Base-by-base conservation (phyloP, 2,329 filamentous ascomycete genomes). In the Aspergillus novofumigatus region DNA sequence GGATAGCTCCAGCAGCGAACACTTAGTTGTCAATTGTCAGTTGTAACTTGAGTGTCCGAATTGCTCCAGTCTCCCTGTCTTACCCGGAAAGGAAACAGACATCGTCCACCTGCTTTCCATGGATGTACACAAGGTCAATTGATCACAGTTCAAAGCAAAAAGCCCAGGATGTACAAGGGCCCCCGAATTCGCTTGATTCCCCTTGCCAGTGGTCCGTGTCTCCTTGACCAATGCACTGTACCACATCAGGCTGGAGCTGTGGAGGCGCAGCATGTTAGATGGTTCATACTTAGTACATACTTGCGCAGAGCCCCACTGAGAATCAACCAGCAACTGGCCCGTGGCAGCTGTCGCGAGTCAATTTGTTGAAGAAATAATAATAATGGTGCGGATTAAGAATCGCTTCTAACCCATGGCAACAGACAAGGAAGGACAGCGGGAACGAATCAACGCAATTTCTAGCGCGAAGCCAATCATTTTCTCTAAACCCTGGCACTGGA, bases 201-300 rank as follows among this genome's bases (percentile, higher is more conserved):
- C 11, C 44, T 47, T 47, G 20, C 44, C 44, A 47, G 44, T 47
- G 44, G 44, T 25, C 44, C 44, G 11, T 26, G 44, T 38, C 32
- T 38, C 32, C 14, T 17, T 7, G 32, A 23, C 23, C 44, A 49
- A 52, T 59, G 44, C 38, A 57, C 49, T 50, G 48, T 56, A 59
- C 59, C 56, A 61, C 54, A 52, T 57, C 59, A 59, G 56, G 49
- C 50, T 35, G 50, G 49, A 49, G 32, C 53, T 32, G 59, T 61
- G 59, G 59, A 61, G 59, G 59, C 59, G 59, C 59, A 61, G 59
- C 59, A 55, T 49, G 45, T 41, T 59, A 53, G 51, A 38, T 17
- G 32, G 32, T 38, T 38, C 32, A 17, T 7, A 38, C 14, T 59
- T 25, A 23, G 9, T 45, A 26, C 21, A 26, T 32, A 42, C 42